These are phyloP conservation scores for Asparagopsis taxiformis DNA, from an alignment of 31 red algal genomes.

Conservation along the genomic window DNA sequence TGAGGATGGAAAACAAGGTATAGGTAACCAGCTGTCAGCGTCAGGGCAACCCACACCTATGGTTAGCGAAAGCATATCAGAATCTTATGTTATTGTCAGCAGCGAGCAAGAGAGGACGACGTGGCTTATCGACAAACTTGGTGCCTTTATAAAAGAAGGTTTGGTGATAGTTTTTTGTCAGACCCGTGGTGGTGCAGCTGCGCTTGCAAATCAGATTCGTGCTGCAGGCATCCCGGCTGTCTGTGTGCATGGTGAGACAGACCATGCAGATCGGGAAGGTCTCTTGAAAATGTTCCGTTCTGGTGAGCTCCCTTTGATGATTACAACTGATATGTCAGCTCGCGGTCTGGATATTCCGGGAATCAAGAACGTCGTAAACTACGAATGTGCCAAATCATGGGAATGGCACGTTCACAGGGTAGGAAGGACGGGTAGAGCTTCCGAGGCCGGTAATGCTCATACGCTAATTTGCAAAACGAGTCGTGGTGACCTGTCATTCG, in stretches of 20 bases:
- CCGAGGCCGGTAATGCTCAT: slow-evolving; percentile 62
- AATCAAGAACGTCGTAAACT: slow-evolving; percentile 77
- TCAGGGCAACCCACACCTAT: too few species aligned
- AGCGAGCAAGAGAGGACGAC: slow-evolving; percentile 17
- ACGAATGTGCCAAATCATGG: slow-evolving; percentile 67
- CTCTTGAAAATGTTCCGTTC: slow-evolving; percentile 76
- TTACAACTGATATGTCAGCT: slow-evolving; percentile 94
- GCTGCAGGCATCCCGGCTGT: slow-evolving; percentile 56
- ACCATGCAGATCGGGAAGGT: slow-evolving; percentile 58
- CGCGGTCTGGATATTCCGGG: slow-evolving; percentile 89
- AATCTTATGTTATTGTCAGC: slow-evolving; percentile 37
- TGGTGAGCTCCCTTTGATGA: slow-evolving; percentile 70
- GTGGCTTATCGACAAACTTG: slow-evolving; percentile 43
- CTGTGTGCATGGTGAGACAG: slow-evolving; percentile 95
- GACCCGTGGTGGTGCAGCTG: slow-evolving; percentile 72
- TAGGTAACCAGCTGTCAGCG: slow-evolving; percentile 60
- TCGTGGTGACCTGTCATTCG: slow-evolving; percentile 32
- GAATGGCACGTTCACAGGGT: slow-evolving; percentile 91
- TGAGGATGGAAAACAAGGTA: slow-evolving; percentile 85
- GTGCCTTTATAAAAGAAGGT: slow-evolving; percentile 30
- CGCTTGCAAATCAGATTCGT: slow-evolving; percentile 68
- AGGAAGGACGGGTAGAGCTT: slow-evolving; percentile 82
- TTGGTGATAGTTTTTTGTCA: slow-evolving; percentile 83
- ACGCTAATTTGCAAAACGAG: slow-evolving; percentile 47
- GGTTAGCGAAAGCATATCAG: slow-evolving; percentile 41